phyloP scores from a whole-genome alignment of 2,329 filamentous ascomycete genomes.

The Fusarium algeriense region DNA sequence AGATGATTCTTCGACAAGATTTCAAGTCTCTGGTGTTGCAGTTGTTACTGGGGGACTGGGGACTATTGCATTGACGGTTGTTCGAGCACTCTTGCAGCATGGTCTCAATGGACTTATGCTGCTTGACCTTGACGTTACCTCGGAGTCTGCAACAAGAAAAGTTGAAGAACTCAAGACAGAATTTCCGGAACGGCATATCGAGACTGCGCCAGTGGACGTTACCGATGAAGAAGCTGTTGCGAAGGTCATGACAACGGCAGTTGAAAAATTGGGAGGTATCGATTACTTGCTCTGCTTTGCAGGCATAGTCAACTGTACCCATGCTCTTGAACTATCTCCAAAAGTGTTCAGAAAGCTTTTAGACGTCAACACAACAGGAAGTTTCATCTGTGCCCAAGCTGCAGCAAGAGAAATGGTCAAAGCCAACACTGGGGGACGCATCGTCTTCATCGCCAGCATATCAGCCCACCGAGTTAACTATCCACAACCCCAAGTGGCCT shows the following conservation, averaged over 20 bases:
- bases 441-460: constrained; percentile 76
- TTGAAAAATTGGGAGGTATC: constrained; percentile 5
- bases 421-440: constrained; percentile 66
- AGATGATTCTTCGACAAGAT: constrained; percentile 13
- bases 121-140: constrained; percentile 13
- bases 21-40: constrained; percentile 5
- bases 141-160: neutral
- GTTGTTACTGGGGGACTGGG: constrained; percentile 13
- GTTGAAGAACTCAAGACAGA: neutral
- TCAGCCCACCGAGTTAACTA: constrained; percentile 77
- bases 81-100: constrained; percentile 15
- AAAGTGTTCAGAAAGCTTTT: constrained; percentile 72
- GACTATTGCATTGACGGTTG: constrained; percentile 13
- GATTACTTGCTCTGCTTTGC: constrained; percentile 23
- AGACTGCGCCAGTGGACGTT: constrained; percentile 3
- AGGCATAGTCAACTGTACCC: constrained; percentile 71
- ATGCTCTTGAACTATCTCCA: constrained; percentile 69
- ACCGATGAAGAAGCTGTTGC: constrained; percentile 11
- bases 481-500: constrained; percentile 77
- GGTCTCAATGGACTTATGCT: constrained; percentile 12
- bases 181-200: neutral
- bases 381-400: constrained; percentile 78
- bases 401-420: constrained; percentile 65
- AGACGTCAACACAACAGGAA: constrained; percentile 79
- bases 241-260: neutral